Evolutionary conservation across 2,329 filamentous ascomycete genomes (phyloP), one percentile per base, ranked within the genome.

Genomic region (Septoria linicola): DNA sequence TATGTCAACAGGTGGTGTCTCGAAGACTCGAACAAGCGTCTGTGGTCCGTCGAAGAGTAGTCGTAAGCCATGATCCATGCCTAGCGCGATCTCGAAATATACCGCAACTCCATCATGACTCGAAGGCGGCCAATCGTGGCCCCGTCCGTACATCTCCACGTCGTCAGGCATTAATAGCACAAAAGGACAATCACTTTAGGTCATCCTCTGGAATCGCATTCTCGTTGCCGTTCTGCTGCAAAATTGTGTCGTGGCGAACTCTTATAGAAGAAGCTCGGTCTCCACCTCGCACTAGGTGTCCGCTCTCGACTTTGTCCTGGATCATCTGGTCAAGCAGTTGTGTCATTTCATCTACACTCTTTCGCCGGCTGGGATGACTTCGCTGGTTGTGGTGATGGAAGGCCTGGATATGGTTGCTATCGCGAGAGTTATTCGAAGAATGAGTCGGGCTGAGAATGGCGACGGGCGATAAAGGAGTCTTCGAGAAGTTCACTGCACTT

Each of bases 241-340:
- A 17, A 30, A 58, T 30, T 16, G 55, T 59, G 35, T 51, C 57
- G 41, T 51, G 55, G 13, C 55, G 55, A 10, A 64, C 57, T 41
- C 83, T 80, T 43, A 89, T 79, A 63, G 84, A 89, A 34, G 85
- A 89, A 34, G 85, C 87, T 54, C 84, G 77, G 44, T 73, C 73
- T 23, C 46, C 46, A 45, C 84, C 79, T 63, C 87, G 82, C 23
- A 88, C 76, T 17, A 89, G 73, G 48, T 88, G 82, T 17, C 87
- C 88, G 45, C 78, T 83, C 62, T 93, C 88, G 46, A 95, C 87
- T 51, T 87, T 83, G 65, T 92, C 88, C 66, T 91, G 87, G 53
- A 96, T 93, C 92, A 97, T 96, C 72, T 96, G 89, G 64, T 97
- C 92, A 20, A 96, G 80, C 74, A 96, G 90, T 63, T 84, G 83